These are phyloP conservation scores for Alisma plantagoaquatica DNA, from an alignment of 106 monocot genomes.

Conservation along the genomic window DNA sequence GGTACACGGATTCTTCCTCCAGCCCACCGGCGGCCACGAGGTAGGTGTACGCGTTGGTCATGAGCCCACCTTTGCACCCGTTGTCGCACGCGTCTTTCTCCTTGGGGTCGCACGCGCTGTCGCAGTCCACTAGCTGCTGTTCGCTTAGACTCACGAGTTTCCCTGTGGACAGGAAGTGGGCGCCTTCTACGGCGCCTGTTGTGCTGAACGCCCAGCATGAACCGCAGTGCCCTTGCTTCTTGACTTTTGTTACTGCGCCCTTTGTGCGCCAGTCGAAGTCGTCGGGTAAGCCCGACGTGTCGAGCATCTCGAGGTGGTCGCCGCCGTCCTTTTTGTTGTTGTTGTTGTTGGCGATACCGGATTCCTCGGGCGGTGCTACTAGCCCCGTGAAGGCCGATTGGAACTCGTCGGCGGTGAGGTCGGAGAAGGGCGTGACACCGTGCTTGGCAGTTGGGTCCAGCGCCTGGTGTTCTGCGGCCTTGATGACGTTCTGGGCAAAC, in stretches of 20 bases:
- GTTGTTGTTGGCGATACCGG: neutral
- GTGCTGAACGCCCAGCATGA: constrained; percentile 98
- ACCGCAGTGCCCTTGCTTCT: constrained; percentile 75
- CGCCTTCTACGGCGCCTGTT: constrained; percentile 74
- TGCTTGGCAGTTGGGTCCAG: constrained; percentile 71
- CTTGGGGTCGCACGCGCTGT: constrained; percentile 48
- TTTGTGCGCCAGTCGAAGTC: constrained; percentile 84
- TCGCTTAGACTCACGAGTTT: constrained; percentile 74
- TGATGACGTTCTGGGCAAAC: constrained; percentile 47
- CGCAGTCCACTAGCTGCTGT: constrained; percentile 88
- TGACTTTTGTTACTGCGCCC: constrained; percentile 74
- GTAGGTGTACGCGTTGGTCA: constrained; percentile 84
- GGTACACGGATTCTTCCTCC: constrained; percentile 57
- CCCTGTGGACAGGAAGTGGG: constrained; percentile 64
- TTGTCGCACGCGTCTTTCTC: constrained; percentile 56
- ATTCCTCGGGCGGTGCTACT: neutral
- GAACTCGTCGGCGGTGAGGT: constrained; percentile 77
- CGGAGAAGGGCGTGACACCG: constrained; percentile 85
- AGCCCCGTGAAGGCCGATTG: constrained; percentile 45
- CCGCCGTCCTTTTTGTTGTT: neutral
- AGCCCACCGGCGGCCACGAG: constrained; percentile 58
- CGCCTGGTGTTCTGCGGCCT: constrained; percentile 73
- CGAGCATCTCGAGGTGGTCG: neutral
- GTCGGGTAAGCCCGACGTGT: constrained; percentile 27
- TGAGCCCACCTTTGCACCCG: constrained; percentile 71